Percentiles rank a stretch among this genome's conserved stretches.
Conservation (phyloP, 768 basidiomycete genomes). For the Russula virescens region DNA sequence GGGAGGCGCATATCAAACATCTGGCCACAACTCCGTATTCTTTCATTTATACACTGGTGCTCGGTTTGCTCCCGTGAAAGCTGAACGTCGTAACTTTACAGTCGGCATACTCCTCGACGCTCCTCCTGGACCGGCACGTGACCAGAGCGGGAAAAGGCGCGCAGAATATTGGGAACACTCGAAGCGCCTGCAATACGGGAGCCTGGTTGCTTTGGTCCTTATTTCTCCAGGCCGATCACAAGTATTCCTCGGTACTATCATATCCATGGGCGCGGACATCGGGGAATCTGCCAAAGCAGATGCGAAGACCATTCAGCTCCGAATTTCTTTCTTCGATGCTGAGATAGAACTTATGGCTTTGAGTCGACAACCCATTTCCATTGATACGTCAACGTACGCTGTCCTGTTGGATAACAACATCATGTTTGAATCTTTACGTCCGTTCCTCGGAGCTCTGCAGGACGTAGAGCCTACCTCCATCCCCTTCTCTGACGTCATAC, state of each 20-base stretch:
- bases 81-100: conserved; percentile 50
- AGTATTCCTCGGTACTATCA: conserved; percentile 51
- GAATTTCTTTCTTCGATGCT: conserved; percentile 60
- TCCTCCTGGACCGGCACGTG: conserved; percentile 52
- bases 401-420: conserved; percentile 23
- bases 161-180: conserved; percentile 57
- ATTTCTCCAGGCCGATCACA: conserved; percentile 27
- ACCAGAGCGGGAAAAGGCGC: conserved; percentile 35
- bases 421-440: conserved; percentile 17
- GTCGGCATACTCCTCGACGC: conserved; percentile 43
- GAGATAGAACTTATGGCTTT: conserved; percentile 45
- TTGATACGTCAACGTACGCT: conserved; percentile 16
- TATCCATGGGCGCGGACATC: conserved; percentile 41
- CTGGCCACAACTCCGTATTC: conserved; percentile 44
- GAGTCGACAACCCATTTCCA: conserved; percentile 33
- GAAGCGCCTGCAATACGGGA: conserved; percentile 55
- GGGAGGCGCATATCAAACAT: conserved; percentile 54
- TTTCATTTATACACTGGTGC: conserved; percentile 60
- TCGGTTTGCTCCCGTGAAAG: conserved; percentile 40
- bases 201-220: conserved; percentile 53
- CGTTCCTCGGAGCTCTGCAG: conserved; percentile 22
- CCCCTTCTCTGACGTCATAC: conserved; percentile 14
- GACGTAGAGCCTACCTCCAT: conserved; percentile 17
- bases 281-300: conserved; percentile 37
- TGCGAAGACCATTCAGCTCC: conserved; percentile 37